Evolutionary conservation across 805 yeast genomes (phyloP).

Genomic region (Pichia thaimueangensis): DNA sequence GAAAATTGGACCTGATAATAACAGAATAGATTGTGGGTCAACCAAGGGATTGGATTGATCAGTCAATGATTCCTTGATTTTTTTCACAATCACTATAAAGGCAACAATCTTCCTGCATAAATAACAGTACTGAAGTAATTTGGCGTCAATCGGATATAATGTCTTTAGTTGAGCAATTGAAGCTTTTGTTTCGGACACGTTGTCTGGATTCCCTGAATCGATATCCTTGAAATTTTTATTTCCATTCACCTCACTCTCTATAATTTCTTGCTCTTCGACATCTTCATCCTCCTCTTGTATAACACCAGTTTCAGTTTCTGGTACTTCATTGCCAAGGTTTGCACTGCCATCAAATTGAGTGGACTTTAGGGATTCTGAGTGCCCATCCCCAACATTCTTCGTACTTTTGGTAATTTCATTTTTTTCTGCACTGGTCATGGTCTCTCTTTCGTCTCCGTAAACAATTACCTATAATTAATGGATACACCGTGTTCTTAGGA

Average conservation of each 20-base stretch:
- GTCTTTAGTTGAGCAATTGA: slow-evolving; percentile 1
- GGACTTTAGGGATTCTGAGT: no score
- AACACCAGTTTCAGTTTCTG: neutral
- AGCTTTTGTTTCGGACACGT: neutral
- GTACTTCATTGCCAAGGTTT: neutral
- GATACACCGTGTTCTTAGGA: no score
- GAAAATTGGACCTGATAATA: slow-evolving; percentile 36
- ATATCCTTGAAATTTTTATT: neutral
- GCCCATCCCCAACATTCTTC: no score
- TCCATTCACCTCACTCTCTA: neutral
- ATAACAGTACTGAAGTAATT: slow-evolving; percentile 52
- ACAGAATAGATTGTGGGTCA: slow-evolving; percentile 32
- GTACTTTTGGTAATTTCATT: no score
- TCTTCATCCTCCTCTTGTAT: neutral
- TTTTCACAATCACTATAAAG: slow-evolving; percentile 18
- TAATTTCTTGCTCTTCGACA: neutral
- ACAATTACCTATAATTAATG: no score
- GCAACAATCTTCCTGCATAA: slow-evolving; percentile 41
- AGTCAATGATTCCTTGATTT: slow-evolving; percentile 21
- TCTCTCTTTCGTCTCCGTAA: no score
- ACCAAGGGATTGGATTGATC: slow-evolving; percentile 19
- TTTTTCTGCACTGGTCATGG: no score
- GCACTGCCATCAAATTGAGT: neutral
- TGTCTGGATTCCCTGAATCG: no score
- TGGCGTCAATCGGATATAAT: slow-evolving; percentile 49